Evolutionary conservation across 1,284 basidiomycete genomes (phyloP).

Genomic region (Heterobasidion annosum): DNA sequence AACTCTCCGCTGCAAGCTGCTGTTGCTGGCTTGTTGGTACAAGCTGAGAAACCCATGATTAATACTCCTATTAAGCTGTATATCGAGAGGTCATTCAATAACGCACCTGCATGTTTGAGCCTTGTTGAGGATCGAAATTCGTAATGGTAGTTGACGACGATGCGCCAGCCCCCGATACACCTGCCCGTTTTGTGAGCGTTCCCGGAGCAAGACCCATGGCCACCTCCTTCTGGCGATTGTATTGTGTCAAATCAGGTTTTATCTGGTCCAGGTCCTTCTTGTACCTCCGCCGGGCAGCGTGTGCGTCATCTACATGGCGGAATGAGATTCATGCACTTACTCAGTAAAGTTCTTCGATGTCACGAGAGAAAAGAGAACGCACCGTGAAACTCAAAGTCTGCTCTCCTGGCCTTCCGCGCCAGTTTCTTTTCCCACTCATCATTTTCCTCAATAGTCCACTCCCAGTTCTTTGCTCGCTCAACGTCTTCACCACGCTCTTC

Average conservation of each 20-base stretch:
- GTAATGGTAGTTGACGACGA: constrained; percentile 30
- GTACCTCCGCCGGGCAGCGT: constrained; percentile 83
- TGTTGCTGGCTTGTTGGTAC: constrained; percentile 51
- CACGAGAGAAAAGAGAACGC: constrained; percentile 19
- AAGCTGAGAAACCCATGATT: constrained; percentile 23
- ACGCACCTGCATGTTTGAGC: constrained; percentile 31
- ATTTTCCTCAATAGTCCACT: constrained; percentile 91
- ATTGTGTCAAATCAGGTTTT: constrained; percentile 80
- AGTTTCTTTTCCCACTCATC: constrained; percentile 90
- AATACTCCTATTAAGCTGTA: neutral
- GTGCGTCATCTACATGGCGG: constrained; percentile 65
- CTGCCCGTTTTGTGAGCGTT: constrained; percentile 34
- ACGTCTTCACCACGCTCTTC: constrained; percentile 77
- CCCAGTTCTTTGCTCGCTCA: constrained; percentile 83
- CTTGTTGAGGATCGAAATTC: constrained; percentile 39
- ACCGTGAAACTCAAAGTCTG: constrained; percentile 79
- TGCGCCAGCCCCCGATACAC: constrained; percentile 23
- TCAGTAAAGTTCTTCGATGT: neutral
- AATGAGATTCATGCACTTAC: neutral
- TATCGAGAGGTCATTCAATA: too few species aligned
- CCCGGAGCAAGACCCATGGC: constrained; percentile 69
- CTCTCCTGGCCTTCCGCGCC: constrained; percentile 64
- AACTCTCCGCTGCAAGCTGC: constrained; percentile 62
- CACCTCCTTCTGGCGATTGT: constrained; percentile 82
- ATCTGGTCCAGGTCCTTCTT: constrained; percentile 84